Percentiles rank a stretch among this genome's conserved stretches.
Conservation (phyloP, 495 filamentous ascomycete genomes). For the Acidomyces sp. region DNA sequence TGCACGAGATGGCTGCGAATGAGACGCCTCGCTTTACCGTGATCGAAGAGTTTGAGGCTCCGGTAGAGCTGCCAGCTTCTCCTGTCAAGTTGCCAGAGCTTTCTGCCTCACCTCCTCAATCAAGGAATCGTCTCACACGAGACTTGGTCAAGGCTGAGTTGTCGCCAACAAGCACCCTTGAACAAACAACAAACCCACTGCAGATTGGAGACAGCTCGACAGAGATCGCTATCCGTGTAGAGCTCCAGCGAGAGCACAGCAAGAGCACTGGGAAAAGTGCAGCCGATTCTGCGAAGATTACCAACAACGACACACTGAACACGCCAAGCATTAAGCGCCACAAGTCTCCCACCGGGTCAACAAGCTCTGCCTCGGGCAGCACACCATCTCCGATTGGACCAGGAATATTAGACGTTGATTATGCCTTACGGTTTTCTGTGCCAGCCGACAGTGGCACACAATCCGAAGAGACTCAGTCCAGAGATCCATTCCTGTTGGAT, state of each 20-base stretch:
- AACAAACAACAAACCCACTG: conserved; percentile 1
- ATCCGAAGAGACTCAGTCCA: conserved; percentile 14
- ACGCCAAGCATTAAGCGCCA: conserved; percentile 3
- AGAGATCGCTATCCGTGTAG: neutral
- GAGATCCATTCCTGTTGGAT: conserved; percentile 19
- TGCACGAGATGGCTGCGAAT: conserved; percentile 16
- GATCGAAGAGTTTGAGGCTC: conserved; percentile 20
- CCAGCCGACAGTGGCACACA: conserved; percentile 10
- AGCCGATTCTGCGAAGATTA: neutral
- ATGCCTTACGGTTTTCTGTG: conserved; percentile 14
- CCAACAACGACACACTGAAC: neutral
- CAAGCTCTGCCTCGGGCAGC: too few species aligned
- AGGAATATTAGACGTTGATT: conserved; percentile 9
- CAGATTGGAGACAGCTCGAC: neutral
- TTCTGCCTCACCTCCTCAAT: conserved; percentile 16
- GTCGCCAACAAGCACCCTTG: conserved; percentile 4
- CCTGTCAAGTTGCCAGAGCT: conserved; percentile 21
- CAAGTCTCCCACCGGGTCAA: neutral
- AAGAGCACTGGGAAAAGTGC: neutral
- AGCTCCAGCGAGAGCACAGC: conserved; percentile 11
- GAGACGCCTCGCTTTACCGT: conserved; percentile 17
- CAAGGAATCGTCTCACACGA: conserved; percentile 23
- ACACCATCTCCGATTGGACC: conserved; percentile 2
- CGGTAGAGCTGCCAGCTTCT: conserved; percentile 22
- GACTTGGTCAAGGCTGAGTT: conserved; percentile 25